phyloP scores from a whole-genome alignment of 1,284 basidiomycete species.

The Porogramme epimiltina region DNA sequence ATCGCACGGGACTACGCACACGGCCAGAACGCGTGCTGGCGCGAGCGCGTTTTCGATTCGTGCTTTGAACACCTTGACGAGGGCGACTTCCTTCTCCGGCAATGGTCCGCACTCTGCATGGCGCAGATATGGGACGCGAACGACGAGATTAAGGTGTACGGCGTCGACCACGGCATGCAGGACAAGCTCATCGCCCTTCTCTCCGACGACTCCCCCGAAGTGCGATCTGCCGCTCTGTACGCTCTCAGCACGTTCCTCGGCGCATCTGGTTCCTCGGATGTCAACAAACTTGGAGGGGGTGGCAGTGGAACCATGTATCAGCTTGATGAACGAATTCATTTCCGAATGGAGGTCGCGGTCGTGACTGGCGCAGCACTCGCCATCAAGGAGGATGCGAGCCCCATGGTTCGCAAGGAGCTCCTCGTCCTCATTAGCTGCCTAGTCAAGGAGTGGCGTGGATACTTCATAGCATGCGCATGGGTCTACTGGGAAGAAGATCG shows the following conservation, averaged over 20 bases:
- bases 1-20: constrained; percentile 87
- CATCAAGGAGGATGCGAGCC: constrained; percentile 92
- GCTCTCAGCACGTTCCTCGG: constrained; percentile 95
- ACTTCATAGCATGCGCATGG: constrained; percentile 96
- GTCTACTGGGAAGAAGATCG: constrained; percentile 89
- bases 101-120: constrained; percentile 94
- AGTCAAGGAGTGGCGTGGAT: constrained; percentile 95
- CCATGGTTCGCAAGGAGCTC: constrained; percentile 95
- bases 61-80: constrained; percentile 88
- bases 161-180: constrained; percentile 82
- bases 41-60: constrained; percentile 86
- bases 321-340: constrained; percentile 79
- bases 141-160: constrained; percentile 89
- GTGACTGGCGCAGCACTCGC: constrained; percentile 78
- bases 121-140: constrained; percentile 95
- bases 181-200: constrained; percentile 85
- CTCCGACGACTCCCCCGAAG: constrained; percentile 90
- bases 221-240: constrained; percentile 89
- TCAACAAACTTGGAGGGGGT: constrained; percentile 74
- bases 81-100: constrained; percentile 89
- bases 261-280: constrained; percentile 75
- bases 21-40: constrained; percentile 87
- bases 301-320: constrained; percentile 87
- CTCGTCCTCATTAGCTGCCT: constrained; percentile 91
- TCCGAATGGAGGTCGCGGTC: constrained; percentile 78